Conservation (phyloP, 352 stramenopile genomes). For the Lagenidium giganteum region DNA sequence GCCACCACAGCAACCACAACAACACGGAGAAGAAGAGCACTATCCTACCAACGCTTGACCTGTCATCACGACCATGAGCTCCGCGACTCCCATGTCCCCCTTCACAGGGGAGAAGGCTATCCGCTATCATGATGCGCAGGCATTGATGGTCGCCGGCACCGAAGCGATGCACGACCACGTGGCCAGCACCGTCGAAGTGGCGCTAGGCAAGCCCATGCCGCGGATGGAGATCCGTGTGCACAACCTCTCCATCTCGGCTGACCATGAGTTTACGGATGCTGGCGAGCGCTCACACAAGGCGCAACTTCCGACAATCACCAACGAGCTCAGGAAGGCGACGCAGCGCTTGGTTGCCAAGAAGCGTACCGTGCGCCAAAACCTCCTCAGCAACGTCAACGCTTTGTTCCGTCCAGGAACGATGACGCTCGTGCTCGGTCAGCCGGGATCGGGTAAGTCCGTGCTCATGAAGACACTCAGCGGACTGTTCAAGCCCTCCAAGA, state of each 20-base stretch:
- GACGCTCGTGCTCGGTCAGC: conserved; percentile 20
- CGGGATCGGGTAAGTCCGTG: conserved; percentile 16
- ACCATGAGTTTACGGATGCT: conserved; percentile 2
- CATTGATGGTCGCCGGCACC: conserved; percentile 19
- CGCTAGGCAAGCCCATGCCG: conserved; percentile 19
- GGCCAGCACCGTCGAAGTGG: conserved; percentile 18
- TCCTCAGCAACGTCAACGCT: conserved; percentile 19
- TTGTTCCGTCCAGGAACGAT: conserved; percentile 25
- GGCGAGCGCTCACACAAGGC: too few relatives aligned
- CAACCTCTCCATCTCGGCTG: conserved; percentile 24
- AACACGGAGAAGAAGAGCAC: too few relatives aligned
- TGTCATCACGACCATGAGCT: not conserved
- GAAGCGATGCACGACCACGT: conserved; percentile 26
- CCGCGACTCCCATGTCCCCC: conserved; percentile 1
- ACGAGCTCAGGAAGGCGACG: conserved; percentile 1
- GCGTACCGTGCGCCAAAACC: conserved; percentile 14
- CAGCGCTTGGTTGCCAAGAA: conserved; percentile 2
- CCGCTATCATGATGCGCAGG: too few relatives aligned
- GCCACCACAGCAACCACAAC: too few relatives aligned
- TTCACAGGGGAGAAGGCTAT: too few relatives aligned
- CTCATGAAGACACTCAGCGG: conserved; percentile 9
- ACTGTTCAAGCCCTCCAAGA: conserved; percentile 2
- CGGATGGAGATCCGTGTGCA: conserved; percentile 36
- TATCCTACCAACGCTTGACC: too few relatives aligned
- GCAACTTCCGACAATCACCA: conserved; percentile 10